Evolutionary conservation across 2,329 filamentous ascomycete species (phyloP).

Genomic region (Fusarium piperis): DNA sequence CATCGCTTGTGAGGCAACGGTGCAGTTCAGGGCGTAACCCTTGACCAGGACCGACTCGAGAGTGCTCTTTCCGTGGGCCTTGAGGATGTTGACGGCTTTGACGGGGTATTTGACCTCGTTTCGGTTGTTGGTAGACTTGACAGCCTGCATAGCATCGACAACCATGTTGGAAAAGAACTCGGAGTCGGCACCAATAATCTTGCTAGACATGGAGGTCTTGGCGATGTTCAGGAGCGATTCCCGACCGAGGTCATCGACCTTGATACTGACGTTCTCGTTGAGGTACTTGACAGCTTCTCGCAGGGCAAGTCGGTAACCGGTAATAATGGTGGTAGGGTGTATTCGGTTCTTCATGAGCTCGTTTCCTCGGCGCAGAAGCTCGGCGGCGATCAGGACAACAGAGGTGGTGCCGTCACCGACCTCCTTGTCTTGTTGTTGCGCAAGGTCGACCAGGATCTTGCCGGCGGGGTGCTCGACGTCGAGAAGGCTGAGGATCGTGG

Average conservation of each 20-base stretch:
- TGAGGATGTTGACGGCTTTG: slow-evolving; percentile 98
- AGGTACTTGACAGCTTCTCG: slow-evolving; percentile 98
- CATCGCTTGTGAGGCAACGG: slow-evolving; percentile 98
- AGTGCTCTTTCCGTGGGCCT: slow-evolving; percentile 94
- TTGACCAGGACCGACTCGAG: slow-evolving; percentile 91
- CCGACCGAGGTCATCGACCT: slow-evolving; percentile 89
- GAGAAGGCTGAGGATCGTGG: slow-evolving; percentile 92
- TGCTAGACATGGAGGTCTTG: slow-evolving; percentile 99
- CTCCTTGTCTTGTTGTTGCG: slow-evolving; percentile 98
- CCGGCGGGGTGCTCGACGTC: slow-evolving; percentile 98
- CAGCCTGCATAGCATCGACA: slow-evolving; percentile 91
- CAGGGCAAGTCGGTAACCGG: slow-evolving; percentile 93
- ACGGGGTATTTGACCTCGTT: slow-evolving; percentile 96
- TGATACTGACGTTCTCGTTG: slow-evolving; percentile 97
- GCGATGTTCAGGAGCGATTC: slow-evolving; percentile 95
- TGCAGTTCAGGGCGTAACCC: slow-evolving; percentile 98
- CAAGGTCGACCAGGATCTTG: slow-evolving; percentile 97
- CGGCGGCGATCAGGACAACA: slow-evolving; percentile 95
- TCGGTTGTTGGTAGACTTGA: slow-evolving; percentile 91
- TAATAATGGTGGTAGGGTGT: slow-evolving; percentile 99
- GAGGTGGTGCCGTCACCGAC: slow-evolving; percentile 98
- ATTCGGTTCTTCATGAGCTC: slow-evolving; percentile 99
- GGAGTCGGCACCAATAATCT: slow-evolving; percentile 95
- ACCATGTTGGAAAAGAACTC: slow-evolving; percentile 98
- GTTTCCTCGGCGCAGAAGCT: slow-evolving; percentile 92